A percentile compares a stretch with the other conserved stretches of the same genome.
Evolutionary conservation across 345 rosid genomes (phyloP).

Genomic region (Boechera stricta): DNA sequence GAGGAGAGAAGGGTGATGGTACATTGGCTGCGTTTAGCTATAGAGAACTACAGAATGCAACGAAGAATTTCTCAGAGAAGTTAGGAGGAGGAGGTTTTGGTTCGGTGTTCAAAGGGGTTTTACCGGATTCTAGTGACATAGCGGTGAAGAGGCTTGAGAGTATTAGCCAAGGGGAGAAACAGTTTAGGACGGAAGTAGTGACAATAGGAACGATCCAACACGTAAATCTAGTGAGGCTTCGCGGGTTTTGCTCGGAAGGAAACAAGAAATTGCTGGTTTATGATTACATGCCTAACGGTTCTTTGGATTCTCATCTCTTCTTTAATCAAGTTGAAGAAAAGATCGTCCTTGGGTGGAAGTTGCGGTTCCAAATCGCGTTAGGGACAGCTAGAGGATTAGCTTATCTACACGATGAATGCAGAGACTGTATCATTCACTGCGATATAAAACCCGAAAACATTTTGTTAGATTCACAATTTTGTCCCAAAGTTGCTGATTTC

Average conservation of each 20-base stretch:
- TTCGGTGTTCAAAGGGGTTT: constrained; percentile 76
- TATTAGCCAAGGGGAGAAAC: constrained; percentile 87
- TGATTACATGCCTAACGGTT: constrained; percentile 81
- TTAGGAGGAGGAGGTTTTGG: constrained; percentile 91
- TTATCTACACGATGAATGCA: constrained; percentile 81
- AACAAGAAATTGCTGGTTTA: constrained; percentile 64
- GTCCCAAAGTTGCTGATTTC: constrained; percentile 87
- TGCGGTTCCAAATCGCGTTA: constrained; percentile 67
- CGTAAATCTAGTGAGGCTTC: constrained; percentile 79
- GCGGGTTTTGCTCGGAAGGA: constrained; percentile 85
- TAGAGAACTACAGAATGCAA: constrained; percentile 66
- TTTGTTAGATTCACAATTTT: constrained; percentile 64
- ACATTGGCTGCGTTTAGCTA: constrained; percentile 69
- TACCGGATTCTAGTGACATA: constrained; percentile 66
- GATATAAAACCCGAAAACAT: constrained; percentile 92
- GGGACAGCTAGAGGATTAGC: constrained; percentile 83
- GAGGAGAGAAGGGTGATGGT: constrained; percentile 58
- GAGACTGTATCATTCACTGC: constrained; percentile 89
- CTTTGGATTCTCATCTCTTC: constrained; percentile 70
- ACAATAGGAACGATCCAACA: constrained; percentile 85
- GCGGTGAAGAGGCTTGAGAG: constrained; percentile 88
- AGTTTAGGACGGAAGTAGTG: constrained; percentile 76
- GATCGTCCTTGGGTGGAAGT: constrained; percentile 58
- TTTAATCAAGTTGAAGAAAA: constrained; percentile 31
- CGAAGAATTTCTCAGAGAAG: constrained; percentile 77